phyloP scores from a whole-genome alignment of 2,329 filamentous ascomycete species.

The Colletotrichum tanaceti region DNA sequence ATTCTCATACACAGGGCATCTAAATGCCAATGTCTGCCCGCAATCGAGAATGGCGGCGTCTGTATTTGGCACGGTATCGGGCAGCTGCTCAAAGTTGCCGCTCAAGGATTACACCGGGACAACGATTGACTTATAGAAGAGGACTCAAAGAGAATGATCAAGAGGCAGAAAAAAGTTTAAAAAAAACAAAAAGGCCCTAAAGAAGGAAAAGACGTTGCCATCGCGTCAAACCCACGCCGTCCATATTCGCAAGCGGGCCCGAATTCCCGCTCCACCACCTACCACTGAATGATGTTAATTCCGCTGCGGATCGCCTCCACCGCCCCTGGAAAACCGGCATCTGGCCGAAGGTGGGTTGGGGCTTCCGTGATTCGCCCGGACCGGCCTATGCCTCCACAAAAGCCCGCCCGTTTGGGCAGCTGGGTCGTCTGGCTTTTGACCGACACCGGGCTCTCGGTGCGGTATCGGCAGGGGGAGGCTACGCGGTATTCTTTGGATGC shows the following conservation, averaged over 20 bases:
- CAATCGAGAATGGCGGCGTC: not conserved
- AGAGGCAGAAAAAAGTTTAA: not conserved
- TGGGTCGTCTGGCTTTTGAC: conserved; percentile 13
- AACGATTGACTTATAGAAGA: no score
- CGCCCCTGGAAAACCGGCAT: conserved; percentile 26
- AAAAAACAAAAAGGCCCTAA: not conserved
- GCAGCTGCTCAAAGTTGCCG: not conserved
- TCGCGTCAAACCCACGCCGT: conserved; percentile 6
- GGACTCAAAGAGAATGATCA: not conserved
- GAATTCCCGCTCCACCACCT: not conserved
- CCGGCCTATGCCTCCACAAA: conserved; percentile 22
- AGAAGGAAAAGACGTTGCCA: not conserved
- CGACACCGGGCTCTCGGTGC: conserved; percentile 13
- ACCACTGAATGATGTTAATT: conserved; percentile 36
- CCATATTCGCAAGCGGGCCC: conserved; percentile 22
- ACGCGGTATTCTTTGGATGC: no score
- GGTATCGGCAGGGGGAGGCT: conserved; percentile 23
- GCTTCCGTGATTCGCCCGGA: conserved; percentile 34
- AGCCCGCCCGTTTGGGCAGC: conserved; percentile 18
- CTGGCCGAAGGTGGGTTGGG: conserved; percentile 5
- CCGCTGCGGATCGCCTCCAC: conserved; percentile 32
- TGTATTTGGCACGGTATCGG: not conserved
- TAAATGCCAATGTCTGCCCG: not conserved
- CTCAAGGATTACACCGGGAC: no score
- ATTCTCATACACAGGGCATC: conserved; percentile 5